Evolutionary conservation across 805 yeast genomes (phyloP).

Genomic region (Teunomyces stri): DNA sequence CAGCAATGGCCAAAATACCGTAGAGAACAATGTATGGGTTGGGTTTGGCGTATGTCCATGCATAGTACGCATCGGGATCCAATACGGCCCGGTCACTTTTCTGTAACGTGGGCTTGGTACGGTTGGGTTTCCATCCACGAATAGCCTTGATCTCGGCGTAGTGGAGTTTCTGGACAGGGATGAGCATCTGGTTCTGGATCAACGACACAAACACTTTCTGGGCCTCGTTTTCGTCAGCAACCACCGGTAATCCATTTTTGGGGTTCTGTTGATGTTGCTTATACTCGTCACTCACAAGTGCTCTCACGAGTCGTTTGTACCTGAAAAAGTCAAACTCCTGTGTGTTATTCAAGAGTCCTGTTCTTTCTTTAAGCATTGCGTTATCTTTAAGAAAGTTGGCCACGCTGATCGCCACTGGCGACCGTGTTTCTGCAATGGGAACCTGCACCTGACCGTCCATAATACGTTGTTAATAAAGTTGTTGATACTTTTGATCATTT

Average conservation of each 20-base stretch:
- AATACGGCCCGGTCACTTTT: constrained; percentile 57
- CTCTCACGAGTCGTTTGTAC: constrained; percentile 78
- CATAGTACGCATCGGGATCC: constrained; percentile 67
- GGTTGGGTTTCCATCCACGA: constrained; percentile 61
- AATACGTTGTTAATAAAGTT: not conserved
- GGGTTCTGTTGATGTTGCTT: constrained; percentile 48
- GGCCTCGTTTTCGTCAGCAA: constrained; percentile 51
- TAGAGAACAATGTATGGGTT: constrained; percentile 62
- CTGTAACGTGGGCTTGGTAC: constrained; percentile 58
- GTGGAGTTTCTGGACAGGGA: constrained; percentile 74
- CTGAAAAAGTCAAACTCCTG: constrained; percentile 80
- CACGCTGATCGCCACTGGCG: constrained; percentile 63
- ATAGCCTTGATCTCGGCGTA: constrained; percentile 56
- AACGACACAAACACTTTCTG: constrained; percentile 60
- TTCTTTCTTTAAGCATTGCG: constrained; percentile 70
- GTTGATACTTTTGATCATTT: not conserved
- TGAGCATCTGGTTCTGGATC: constrained; percentile 69
- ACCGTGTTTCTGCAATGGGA: constrained; percentile 14
- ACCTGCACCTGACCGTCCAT: constrained; percentile 9
- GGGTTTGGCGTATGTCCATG: constrained; percentile 78
- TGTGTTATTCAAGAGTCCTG: constrained; percentile 70
- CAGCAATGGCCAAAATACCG: constrained; percentile 64
- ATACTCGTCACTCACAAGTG: constrained; percentile 72
- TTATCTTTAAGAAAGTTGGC: constrained; percentile 72
- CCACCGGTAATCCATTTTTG: constrained; percentile 42